These are phyloP conservation scores for Diospyros lotus DNA, from an alignment of 148 eudicot species.

Conservation along the genomic window DNA sequence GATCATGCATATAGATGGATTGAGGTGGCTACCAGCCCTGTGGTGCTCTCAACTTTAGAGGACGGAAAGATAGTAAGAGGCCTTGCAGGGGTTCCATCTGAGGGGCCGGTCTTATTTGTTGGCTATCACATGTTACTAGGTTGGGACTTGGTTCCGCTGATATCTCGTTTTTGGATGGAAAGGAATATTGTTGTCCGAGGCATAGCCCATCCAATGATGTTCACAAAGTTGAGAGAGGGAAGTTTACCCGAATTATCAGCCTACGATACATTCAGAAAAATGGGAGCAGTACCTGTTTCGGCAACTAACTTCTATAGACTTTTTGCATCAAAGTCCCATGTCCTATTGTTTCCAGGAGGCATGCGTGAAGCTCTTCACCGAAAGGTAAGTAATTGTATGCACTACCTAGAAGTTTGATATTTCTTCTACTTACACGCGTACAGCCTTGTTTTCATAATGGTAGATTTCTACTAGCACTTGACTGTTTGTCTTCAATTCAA, in stretches of 20 bases:
- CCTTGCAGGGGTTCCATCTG: constrained; percentile 61
- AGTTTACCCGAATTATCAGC: constrained; percentile 36
- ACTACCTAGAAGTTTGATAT: too few species aligned
- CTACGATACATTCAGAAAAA: constrained; percentile 30
- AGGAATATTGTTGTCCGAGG: constrained; percentile 53
- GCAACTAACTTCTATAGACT: constrained; percentile 41
- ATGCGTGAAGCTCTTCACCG: constrained; percentile 58
- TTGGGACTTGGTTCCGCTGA: constrained; percentile 48
- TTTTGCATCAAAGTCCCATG: constrained; percentile 40
- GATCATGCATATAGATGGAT: constrained; percentile 30
- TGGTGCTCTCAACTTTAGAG: constrained; percentile 67
- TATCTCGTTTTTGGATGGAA: constrained; percentile 33
- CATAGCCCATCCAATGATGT: constrained; percentile 73
- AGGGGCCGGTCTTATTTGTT: constrained; percentile 71
- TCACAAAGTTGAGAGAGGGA: constrained; percentile 34
- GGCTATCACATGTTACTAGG: constrained; percentile 80
- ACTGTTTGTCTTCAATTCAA: too few species aligned
- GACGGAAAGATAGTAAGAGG: constrained; percentile 62
- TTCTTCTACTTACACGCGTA: too few species aligned
- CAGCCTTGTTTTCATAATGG: too few species aligned
- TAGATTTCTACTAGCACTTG: background rate
- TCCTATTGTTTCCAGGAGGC: constrained; percentile 62
- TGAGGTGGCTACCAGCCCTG: constrained; percentile 48
- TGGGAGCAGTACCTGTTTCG: constrained; percentile 60
- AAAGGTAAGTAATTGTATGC: too few species aligned